phyloP scores from a whole-genome alignment of 257 asterid genomes.

The Anisodus acutangulus region DNA sequence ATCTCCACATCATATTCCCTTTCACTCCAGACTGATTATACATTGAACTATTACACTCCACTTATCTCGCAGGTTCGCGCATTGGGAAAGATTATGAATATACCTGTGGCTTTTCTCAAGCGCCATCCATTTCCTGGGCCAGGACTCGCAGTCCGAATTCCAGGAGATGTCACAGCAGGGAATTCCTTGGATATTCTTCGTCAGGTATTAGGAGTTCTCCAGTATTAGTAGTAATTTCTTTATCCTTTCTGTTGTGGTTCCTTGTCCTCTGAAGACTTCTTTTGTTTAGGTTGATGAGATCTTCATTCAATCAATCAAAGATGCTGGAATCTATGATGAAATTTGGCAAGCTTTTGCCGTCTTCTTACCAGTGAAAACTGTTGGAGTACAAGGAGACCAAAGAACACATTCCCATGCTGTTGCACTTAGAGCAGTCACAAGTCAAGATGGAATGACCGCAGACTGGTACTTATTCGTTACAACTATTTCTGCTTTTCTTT shows the following conservation, averaged over 20 bases:
- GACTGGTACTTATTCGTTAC: conserved; percentile 64
- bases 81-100: conserved; percentile 77
- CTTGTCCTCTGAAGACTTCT: background rate
- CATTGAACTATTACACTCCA: conserved; percentile 18
- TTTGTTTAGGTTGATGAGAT: conserved; percentile 84
- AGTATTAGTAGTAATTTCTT: background rate
- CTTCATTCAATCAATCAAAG: conserved; percentile 86
- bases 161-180: conserved; percentile 89
- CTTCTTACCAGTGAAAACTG: conserved; percentile 83
- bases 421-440: conserved; percentile 93
- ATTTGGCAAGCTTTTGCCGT: conserved; percentile 99
- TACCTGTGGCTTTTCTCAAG: conserved; percentile 68
- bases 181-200: conserved; percentile 82
- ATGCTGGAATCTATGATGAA: conserved; percentile 84
- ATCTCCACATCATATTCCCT: background rate
- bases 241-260: background rate
- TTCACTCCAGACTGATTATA: conserved; percentile 18
- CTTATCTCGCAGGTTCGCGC: conserved; percentile 72
- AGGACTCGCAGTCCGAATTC: conserved; percentile 88
- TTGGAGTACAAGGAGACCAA: conserved; percentile 99
- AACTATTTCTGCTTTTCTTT: background rate
- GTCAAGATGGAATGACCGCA: conserved; percentile 99
- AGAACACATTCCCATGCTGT: conserved; percentile 93
- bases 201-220: conserved; percentile 51
- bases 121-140: conserved; percentile 99